Conservation (phyloP, 2,329 filamentous ascomycete species). For the Ascochyta lentis region DNA sequence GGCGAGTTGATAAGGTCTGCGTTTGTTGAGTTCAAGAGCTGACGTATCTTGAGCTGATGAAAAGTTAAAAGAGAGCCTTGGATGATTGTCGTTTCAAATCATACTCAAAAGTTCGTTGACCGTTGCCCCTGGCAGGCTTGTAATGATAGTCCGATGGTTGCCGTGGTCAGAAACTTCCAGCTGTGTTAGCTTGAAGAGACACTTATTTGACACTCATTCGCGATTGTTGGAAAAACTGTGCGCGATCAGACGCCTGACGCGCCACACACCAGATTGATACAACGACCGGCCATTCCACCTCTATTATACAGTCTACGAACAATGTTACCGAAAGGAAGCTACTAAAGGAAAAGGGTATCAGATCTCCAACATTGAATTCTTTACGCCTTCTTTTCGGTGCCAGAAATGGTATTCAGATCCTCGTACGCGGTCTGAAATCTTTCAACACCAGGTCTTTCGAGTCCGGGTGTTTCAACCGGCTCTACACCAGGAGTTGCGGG, state of each 20-base stretch:
- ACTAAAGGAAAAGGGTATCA: constrained; percentile 10
- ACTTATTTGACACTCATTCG: no score
- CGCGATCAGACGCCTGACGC: no score
- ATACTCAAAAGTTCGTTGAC: no score
- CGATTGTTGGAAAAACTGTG: no score
- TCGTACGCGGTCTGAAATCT: constrained; percentile 62
- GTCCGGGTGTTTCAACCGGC: constrained; percentile 12
- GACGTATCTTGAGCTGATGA: no score
- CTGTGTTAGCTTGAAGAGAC: no score
- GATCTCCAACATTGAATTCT: not conserved
- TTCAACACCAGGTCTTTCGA: constrained; percentile 52
- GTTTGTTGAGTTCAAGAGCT: not conserved
- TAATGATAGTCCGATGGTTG: no score
- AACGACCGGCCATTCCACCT: not conserved
- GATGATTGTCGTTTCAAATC: no score
- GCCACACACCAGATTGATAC: no score
- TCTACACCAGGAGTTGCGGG: not conserved
- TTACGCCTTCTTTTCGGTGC: not conserved
- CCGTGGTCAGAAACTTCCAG: no score
- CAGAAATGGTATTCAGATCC: constrained; percentile 24
- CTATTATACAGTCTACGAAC: not conserved
- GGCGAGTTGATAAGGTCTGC: not conserved
- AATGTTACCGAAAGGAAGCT: not conserved
- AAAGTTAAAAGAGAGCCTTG: no score
- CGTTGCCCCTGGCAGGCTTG: no score